Conservation (phyloP, 805 yeast species). For the Suhomyces sp. region DNA sequence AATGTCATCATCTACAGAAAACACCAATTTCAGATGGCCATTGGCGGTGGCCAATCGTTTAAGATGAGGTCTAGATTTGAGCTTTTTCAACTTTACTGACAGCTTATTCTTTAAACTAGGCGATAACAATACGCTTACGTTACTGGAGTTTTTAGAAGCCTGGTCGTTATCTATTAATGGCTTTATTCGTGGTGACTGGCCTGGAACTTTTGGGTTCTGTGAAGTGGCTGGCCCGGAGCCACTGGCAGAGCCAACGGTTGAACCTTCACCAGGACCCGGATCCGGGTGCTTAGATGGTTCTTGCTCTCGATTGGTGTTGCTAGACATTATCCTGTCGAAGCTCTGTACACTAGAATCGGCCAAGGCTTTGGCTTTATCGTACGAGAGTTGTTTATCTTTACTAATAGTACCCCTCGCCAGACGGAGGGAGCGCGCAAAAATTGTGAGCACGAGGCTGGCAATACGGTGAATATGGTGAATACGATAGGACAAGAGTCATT, state of each 20-base stretch:
- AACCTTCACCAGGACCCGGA: not conserved
- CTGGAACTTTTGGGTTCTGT: not conserved
- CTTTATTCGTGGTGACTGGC: not conserved
- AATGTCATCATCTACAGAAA: conserved; percentile 80
- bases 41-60: conserved; percentile 22
- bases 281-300: not conserved
- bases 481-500: not conserved
- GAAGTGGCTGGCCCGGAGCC: not conserved
- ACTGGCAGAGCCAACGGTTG: not conserved
- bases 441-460: not conserved
- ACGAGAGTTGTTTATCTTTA: not conserved
- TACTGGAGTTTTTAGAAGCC: conserved; percentile 4
- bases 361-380: not conserved
- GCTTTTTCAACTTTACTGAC: conserved; percentile 13
- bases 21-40: conserved; percentile 39
- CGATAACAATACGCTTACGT: conserved; percentile 10
- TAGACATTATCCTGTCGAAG: not conserved
- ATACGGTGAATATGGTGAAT: not conserved
- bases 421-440: not conserved
- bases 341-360: not conserved
- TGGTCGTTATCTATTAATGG: not conserved
- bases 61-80: conserved; percentile 31
- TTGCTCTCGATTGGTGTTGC: not conserved
- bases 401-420: not conserved
- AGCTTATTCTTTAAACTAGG: conserved; percentile 14